Conservation (phyloP, 2,329 filamentous ascomycete genomes). For the Epichloe bromicola region DNA sequence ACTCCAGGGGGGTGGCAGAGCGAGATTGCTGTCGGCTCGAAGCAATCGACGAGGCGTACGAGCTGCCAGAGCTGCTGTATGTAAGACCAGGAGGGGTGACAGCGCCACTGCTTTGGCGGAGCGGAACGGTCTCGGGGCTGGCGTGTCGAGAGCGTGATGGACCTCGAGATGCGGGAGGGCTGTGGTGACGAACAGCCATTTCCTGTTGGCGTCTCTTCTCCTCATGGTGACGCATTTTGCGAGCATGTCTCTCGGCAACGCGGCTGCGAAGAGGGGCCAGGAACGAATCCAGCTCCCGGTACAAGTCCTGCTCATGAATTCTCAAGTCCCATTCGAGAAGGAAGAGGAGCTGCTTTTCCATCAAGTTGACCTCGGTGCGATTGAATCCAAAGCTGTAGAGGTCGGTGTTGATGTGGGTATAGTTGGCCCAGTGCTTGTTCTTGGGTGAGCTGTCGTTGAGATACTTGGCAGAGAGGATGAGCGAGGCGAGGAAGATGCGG, state of each 20-base stretch:
- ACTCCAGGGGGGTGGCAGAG: conserved; percentile 40
- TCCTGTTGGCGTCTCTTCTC: conserved; percentile 29
- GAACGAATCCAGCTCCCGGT: conserved; percentile 77
- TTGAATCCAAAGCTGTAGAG: conserved; percentile 72
- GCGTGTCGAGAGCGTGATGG: conserved; percentile 28
- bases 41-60: conserved; percentile 34
- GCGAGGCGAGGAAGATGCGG: conserved; percentile 85
- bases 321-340: conserved; percentile 89
- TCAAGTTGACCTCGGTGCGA: conserved; percentile 91
- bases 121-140: conserved; percentile 27
- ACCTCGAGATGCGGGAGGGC: conserved; percentile 33
- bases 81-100: conserved; percentile 35
- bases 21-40: conserved; percentile 36
- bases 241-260: conserved; percentile 36
- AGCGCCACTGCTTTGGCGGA: conserved; percentile 22
- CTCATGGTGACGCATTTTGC: conserved; percentile 36
- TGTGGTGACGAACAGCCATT: conserved; percentile 27
- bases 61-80: conserved; percentile 36
- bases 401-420: conserved; percentile 63
- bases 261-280: conserved; percentile 66
- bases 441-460: conserved; percentile 97
- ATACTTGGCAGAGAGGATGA: conserved; percentile 88
- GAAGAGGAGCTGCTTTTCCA: conserved; percentile 97
- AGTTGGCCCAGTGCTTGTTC: conserved; percentile 99
- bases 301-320: conserved; percentile 74